Conservation (phyloP, 805 yeast genomes). For the Tetrapisispora pingtungensis region DNA sequence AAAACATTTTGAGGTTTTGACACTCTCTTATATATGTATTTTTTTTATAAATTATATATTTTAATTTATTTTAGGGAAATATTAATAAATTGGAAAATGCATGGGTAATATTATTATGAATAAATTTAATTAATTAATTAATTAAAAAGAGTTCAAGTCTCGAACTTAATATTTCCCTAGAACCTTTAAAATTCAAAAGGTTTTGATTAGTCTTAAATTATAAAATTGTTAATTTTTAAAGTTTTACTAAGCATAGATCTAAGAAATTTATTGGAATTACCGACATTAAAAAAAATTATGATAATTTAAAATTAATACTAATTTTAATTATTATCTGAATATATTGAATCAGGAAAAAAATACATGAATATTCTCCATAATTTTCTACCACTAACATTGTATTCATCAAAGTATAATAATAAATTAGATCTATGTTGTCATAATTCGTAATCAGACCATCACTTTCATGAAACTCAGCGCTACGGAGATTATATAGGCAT, state of each 20-base stretch:
- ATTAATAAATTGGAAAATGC: too few species aligned
- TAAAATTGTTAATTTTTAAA: not conserved
- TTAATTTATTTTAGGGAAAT: too few species aligned
- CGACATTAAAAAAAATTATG: too few species aligned
- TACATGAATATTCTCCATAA: too few species aligned
- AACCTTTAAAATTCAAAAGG: not conserved
- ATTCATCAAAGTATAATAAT: not conserved
- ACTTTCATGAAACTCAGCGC: too few species aligned
- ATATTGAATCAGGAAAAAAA: too few species aligned
- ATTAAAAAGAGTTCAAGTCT: too few species aligned
- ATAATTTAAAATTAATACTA: too few species aligned
- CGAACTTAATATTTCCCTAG: not conserved
- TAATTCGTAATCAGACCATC: conserved; percentile 1
- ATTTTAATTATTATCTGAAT: too few species aligned
- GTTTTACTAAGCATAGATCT: not conserved
- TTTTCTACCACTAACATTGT: too few species aligned
- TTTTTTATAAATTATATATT: not conserved
- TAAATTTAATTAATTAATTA: too few species aligned
- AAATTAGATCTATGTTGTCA: conserved; percentile 1
- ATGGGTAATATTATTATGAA: not conserved
- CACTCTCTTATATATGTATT: not conserved
- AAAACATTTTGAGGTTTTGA: not conserved
- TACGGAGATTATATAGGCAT: not conserved
- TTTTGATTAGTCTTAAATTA: not conserved
- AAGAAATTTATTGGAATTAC: not conserved